Conservation (phyloP, 2,329 filamentous ascomycete species). For the Nemania sp. region DNA sequence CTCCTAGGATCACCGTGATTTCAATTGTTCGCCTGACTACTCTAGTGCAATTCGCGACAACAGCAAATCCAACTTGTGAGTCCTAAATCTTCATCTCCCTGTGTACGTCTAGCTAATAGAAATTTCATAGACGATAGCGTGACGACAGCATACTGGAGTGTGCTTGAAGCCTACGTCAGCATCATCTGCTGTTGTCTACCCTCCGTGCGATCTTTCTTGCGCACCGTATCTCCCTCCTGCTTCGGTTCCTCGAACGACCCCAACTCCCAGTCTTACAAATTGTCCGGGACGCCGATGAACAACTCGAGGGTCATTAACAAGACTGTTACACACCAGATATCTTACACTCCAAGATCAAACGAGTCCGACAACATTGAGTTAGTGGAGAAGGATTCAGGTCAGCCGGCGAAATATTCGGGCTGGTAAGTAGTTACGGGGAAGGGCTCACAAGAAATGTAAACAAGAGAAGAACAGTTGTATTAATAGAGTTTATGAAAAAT, state of each 20-base stretch:
- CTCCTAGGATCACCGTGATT: conserved; percentile 30
- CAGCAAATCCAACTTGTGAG: conserved; percentile 33
- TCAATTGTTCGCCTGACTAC: conserved; percentile 29
- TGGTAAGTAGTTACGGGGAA: conserved; percentile 20
- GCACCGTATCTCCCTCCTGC: conserved; percentile 17
- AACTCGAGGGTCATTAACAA: conserved; percentile 28
- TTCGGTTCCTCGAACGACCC: conserved; percentile 31
- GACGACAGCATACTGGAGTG: conserved; percentile 34
- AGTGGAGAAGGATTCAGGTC: conserved; percentile 23
- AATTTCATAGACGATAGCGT: conserved; percentile 30
- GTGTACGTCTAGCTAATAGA: conserved; percentile 13
- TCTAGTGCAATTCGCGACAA: conserved; percentile 31
- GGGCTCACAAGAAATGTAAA: conserved; percentile 2
- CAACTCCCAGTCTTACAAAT: conserved; percentile 26
- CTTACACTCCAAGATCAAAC: conserved; percentile 24
- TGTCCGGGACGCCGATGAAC: conserved; percentile 22
- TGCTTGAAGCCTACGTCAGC: conserved; percentile 34
- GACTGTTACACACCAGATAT: conserved; percentile 28
- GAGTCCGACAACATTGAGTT: conserved; percentile 28
- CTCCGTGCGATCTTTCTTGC: conserved; percentile 28
- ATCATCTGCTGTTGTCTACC: conserved; percentile 36
- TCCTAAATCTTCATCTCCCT: background rate
- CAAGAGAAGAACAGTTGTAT: conserved; percentile 8
- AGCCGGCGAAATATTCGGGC: conserved; percentile 21
- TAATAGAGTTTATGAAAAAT: background rate